Base-by-base conservation (phyloP, 805 yeast species). In the Metschnikowia borealis region DNA sequence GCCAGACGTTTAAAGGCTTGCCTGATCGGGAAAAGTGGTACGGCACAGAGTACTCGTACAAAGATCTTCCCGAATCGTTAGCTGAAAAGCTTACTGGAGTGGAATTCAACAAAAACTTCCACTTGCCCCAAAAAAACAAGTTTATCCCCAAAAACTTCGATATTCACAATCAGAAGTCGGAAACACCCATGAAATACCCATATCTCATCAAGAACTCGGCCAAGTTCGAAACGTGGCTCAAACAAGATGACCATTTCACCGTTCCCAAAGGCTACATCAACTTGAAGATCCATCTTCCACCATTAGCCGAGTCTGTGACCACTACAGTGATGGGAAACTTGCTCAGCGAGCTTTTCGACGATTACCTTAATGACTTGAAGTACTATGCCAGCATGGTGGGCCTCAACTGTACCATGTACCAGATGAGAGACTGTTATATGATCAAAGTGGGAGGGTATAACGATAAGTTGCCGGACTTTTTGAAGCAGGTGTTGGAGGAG, bases 381-480 rank as follows among this genome's bases (percentile, higher is more conserved):
- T 92, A 92, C 61, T 86, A 87, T 62, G 97, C 99, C 0, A 79
- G 82, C 7, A 75, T 90, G 49, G 96, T 94, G 1, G 94, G 94
- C 0, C 75, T 89, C 50, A 70, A 76, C 46, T 82, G 83, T 51
- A 68, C 75, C 2, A 74, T 91, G 38, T 67, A 75, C 31, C 71
- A 79, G 51, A 80, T 85, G 49, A 78, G 85, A 54, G 89, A 84
- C 56, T 96, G 97, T 0, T 61, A 91, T 38, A 42, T 55, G 10
- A 62, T 92, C 40, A 80, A 80, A 44, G 73, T 89, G 20, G 73
- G 77, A 37, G 99, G 99, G 2, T 94, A 85, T 66, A 88, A 87
- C 57, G 92, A 94, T 65, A 92, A 92, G 61, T 70, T 89, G 42
- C 76, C 79, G 17, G 78, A 76, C 13, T 74, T 92, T 40, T 68